Percentiles rank a stretch among this genome's conserved stretches.
Conservation (phyloP, 2,329 filamentous ascomycete species). For the Beauveria asiatica region DNA sequence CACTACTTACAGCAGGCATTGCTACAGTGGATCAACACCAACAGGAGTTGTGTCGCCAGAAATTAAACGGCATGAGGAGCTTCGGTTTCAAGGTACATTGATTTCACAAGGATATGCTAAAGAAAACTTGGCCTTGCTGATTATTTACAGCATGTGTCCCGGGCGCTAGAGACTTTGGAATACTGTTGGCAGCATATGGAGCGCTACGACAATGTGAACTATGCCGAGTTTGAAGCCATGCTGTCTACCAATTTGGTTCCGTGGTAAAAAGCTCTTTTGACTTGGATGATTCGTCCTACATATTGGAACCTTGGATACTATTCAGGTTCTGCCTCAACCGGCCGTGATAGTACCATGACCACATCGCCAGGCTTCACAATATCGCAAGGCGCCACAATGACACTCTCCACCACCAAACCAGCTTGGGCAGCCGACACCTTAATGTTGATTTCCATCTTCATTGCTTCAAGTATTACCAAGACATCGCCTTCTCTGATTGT, state of each 20-base stretch:
- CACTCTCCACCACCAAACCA: background rate
- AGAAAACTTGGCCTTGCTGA: background rate
- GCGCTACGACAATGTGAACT: slow-evolving; percentile 4
- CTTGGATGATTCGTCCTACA: background rate
- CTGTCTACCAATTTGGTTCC: slow-evolving; percentile 13
- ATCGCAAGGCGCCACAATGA: slow-evolving; percentile 4
- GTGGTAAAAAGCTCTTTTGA: background rate
- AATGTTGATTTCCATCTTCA: slow-evolving; percentile 49
- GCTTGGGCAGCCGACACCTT: background rate
- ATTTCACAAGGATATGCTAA: too few relatives aligned
- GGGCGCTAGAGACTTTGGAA: slow-evolving; percentile 13
- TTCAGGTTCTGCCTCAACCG: background rate
- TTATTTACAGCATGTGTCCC: slow-evolving; percentile 9
- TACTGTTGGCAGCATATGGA: slow-evolving; percentile 9
- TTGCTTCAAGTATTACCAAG: slow-evolving; percentile 42
- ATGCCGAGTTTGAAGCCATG: slow-evolving; percentile 11
- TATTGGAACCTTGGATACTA: background rate
- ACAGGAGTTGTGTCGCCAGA: background rate
- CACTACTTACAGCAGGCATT: background rate
- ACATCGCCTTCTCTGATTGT: slow-evolving; percentile 32
- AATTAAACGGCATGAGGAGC: background rate
- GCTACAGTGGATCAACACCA: background rate
- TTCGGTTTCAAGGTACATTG: slow-evolving; percentile 1
- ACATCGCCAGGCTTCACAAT: slow-evolving; percentile 9
- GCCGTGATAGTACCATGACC: background rate